Evolutionary conservation across 2,329 filamentous ascomycete genomes (phyloP).

Genomic region (Neonectria hederae): DNA sequence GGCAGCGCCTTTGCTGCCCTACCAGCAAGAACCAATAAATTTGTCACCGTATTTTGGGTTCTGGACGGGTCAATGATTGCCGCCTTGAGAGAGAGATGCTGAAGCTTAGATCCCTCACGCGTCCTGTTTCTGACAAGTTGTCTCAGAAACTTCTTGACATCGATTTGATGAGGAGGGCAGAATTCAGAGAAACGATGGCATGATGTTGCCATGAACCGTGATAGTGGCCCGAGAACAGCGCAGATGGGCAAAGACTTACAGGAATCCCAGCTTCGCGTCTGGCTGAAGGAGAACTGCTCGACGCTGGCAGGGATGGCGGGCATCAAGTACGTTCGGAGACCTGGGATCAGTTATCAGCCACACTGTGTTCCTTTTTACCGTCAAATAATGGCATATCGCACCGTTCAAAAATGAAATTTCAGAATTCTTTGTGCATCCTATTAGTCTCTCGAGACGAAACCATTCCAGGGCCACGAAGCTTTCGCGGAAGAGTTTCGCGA

Average conservation of each 20-base stretch:
- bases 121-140: not conserved
- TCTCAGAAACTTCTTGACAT: not conserved
- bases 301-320: conserved; percentile 17
- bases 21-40: not conserved
- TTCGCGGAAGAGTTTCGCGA: conserved; percentile 24
- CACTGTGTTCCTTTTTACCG: not conserved
- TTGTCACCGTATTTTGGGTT: not conserved
- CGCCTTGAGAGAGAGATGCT: conserved; percentile 1
- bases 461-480: conserved; percentile 24
- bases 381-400: not conserved
- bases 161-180: not conserved
- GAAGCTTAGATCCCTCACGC: conserved; percentile 5
- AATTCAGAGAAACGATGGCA: conserved; percentile 22
- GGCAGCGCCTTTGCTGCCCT: conserved; percentile 12
- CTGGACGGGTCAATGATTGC: rapidly evolving
- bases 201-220: conserved; percentile 7
- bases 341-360: conserved; percentile 17
- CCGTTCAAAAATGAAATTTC: conserved; percentile 6
- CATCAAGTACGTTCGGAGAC: conserved; percentile 8
- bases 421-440: not conserved
- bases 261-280: not conserved
- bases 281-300: conserved; percentile 6
- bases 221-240: not conserved
- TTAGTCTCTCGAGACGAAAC: conserved; percentile 18
- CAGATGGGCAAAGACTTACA: rapidly evolving